Conservation (phyloP, 2,329 filamentous ascomycete genomes). For the Plectosphaerella plurivora region DNA sequence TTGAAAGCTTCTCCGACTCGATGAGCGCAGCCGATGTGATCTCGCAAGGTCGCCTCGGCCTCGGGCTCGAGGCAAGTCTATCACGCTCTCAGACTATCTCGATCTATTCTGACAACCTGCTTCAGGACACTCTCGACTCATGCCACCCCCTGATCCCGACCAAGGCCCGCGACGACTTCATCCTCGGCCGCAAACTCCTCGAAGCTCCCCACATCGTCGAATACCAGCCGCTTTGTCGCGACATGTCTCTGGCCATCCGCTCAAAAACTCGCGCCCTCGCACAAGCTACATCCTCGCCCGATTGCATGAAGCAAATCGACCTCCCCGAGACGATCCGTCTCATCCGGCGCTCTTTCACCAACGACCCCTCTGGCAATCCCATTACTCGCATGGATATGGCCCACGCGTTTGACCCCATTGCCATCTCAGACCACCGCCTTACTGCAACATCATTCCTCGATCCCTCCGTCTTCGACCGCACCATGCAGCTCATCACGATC, state of each 20-base stretch:
- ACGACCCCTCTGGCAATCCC: constrained; percentile 10
- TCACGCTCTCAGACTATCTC: too few relatives aligned
- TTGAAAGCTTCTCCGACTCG: constrained; percentile 50
- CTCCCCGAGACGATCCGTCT: constrained; percentile 26
- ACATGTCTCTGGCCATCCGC: constrained; percentile 27
- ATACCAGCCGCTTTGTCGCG: constrained; percentile 23
- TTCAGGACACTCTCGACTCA: constrained; percentile 53
- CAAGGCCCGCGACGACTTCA: constrained; percentile 45
- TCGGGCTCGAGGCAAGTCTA: constrained; percentile 25
- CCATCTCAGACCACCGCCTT: constrained; percentile 36
- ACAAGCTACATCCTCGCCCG: neutral
- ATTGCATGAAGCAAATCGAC: constrained; percentile 15
- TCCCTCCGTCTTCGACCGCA: constrained; percentile 73
- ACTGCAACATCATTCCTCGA: constrained; percentile 42
- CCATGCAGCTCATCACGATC: constrained; percentile 57
- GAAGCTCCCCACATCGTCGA: constrained; percentile 34
- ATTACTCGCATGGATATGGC: constrained; percentile 45
- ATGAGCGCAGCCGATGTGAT: constrained; percentile 65
- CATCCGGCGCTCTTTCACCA: constrained; percentile 31
- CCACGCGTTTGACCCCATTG: constrained; percentile 57
- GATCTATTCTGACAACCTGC: constrained; percentile 5
- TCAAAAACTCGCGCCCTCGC: constrained; percentile 20
- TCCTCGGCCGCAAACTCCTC: constrained; percentile 41
- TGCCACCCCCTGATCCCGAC: constrained; percentile 52
- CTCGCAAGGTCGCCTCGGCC: constrained; percentile 42